phyloP scores from a whole-genome alignment of 371 early-diverging fungal species.

The Syncephalastrum monosporum region DNA sequence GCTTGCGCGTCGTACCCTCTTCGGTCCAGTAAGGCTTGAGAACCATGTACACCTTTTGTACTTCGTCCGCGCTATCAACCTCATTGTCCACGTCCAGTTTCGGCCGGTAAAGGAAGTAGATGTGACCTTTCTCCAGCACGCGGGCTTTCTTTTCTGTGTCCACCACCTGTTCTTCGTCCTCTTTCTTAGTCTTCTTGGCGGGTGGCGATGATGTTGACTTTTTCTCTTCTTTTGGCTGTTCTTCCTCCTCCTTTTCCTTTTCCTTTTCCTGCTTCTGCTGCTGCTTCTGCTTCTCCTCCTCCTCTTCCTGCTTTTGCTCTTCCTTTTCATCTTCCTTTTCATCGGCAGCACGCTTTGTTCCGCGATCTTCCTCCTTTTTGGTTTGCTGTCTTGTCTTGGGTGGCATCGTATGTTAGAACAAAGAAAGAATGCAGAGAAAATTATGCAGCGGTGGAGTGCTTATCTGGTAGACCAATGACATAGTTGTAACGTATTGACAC shows the following conservation, averaged over 20 bases:
- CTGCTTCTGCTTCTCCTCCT: no score
- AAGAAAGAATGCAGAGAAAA: no score
- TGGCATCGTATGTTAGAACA: no score
- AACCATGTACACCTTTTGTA: slow-evolving; percentile 39
- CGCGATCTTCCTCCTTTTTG: no score
- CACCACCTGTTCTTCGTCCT: slow-evolving; percentile 3
- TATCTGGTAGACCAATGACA: no score
- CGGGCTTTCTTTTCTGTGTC: slow-evolving; percentile 9
- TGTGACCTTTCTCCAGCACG: slow-evolving; percentile 32
- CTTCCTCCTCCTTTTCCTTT: slow-evolving; percentile 1
- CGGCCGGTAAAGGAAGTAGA: slow-evolving; percentile 48
- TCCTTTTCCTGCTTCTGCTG: neutral
- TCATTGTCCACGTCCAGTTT: slow-evolving; percentile 31
- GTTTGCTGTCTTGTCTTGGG: no score
- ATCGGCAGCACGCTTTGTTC: no score
- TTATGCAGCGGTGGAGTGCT: no score
- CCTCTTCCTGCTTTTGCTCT: no score
- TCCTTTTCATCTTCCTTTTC: no score
- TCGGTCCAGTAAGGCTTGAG: slow-evolving; percentile 36
- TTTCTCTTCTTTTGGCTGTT: slow-evolving; percentile 10
- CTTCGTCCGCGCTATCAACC: slow-evolving; percentile 23
- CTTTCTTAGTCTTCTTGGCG: slow-evolving; percentile 7
- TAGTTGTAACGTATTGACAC: no score
- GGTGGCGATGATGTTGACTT: slow-evolving; percentile 2
- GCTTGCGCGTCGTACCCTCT: slow-evolving; percentile 14